A percentile compares a stretch with the other conserved stretches of the same genome.
Evolutionary conservation across 495 filamentous ascomycete species (phyloP).

Genomic region (Penicillium lividum): DNA sequence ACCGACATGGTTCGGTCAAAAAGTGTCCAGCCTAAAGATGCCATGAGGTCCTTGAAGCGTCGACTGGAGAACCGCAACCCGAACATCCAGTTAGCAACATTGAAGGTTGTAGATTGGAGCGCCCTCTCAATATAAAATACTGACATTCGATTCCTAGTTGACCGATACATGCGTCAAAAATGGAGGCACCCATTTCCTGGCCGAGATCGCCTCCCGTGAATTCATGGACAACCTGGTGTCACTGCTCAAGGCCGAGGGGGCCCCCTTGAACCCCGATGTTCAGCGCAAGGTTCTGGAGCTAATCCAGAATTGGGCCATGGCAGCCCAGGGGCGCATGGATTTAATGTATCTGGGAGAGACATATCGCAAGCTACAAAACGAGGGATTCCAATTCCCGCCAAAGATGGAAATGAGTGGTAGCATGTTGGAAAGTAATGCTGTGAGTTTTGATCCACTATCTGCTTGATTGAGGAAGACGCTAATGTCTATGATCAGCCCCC

Average conservation of each 20-base stretch:
- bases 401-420: slow-evolving; percentile 82
- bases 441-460: slow-evolving; percentile 44
- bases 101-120: slow-evolving; percentile 63
- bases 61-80: slow-evolving; percentile 96
- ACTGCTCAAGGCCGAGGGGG: slow-evolving; percentile 76
- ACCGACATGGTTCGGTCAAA: slow-evolving; percentile 96
- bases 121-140: background rate
- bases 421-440: slow-evolving; percentile 95
- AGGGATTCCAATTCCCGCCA: slow-evolving; percentile 89
- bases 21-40: slow-evolving; percentile 93
- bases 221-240: slow-evolving; percentile 98
- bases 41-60: slow-evolving; percentile 92
- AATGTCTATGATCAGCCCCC: slow-evolving; percentile 65
- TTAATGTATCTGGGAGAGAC: slow-evolving; percentile 84
- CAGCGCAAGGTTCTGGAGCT: slow-evolving; percentile 87
- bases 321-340: slow-evolving; percentile 81
- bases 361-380: slow-evolving; percentile 75
- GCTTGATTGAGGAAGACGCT: background rate
- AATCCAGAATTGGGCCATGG: slow-evolving; percentile 90
- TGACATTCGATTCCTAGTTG: slow-evolving; percentile 49
- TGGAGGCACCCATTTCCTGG: slow-evolving; percentile 92
- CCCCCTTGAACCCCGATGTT: slow-evolving; percentile 79
- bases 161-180: slow-evolving; percentile 99
- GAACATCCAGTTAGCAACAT: slow-evolving; percentile 88
- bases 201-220: slow-evolving; percentile 92